Evolutionary conservation across 352 stramenopile genomes (phyloP), one percentile per base, ranked within the genome.

Genomic region (Pythium dissotocum): DNA sequence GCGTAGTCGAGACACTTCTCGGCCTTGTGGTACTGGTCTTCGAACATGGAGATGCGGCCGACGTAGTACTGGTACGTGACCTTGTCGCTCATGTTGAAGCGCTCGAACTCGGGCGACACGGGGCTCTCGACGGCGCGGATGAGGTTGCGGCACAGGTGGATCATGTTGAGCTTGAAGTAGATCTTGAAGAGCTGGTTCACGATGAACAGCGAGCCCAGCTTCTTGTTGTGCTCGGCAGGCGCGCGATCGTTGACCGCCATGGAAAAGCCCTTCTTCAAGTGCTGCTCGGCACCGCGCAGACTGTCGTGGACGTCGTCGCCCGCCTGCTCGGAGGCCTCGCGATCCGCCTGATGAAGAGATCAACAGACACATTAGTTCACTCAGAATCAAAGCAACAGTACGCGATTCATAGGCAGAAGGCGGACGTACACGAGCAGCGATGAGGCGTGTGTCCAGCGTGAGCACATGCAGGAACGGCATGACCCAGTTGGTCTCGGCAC

Each of bases 111-210:
- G 2, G 83, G 83, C 70, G 93, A 91, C 44, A 82, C 85, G 16
- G 86, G 80, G 24, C 88, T 83, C 74, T 96, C 88, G 24, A 95
- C 81, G 0, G 86, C 85, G 44, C 85, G 85, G 36, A 98, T 93
- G 55, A 99, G 77, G 77, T 99, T 99, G 70, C 95, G 96, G 62
- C 95, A 99, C 53, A 99, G 70, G 68, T 97, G 83, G 62, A 99
- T 94, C 71, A 96, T 98, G 68, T 94, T 93, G 72, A 93, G 78
- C 74, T 94, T 92, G 79, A 99, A 99, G 82, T 99, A 99, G 78
- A 98, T 98, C 71, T 96, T 97, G 77, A 99, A 98, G 46, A 99
- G 86, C 77, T 98, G 92, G 70, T 98, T 98, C 52, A 98, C 95
- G 74, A 98, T 96, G 66, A 95, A 97, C 10, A 95, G 77, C 58